Evolutionary conservation across 1,139 yeast genomes (phyloP), one percentile per base, ranked within the genome.

Genomic region (Saccharomyces hybrid): DNA sequence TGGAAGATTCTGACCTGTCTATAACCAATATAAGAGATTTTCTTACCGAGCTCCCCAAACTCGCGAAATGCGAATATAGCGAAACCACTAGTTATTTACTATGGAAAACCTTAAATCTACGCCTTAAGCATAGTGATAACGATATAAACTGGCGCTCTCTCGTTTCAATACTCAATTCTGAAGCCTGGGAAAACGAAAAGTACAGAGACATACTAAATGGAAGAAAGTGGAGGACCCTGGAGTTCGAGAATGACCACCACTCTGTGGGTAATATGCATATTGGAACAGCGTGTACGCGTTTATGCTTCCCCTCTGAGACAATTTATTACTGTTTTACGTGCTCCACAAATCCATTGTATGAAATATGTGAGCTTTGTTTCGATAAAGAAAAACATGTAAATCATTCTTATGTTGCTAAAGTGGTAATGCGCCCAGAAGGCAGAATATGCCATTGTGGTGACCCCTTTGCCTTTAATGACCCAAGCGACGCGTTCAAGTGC

Each of bases 391-490:
- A 78, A 55, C 99, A 93, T 70, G 68, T 70, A 34, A 95, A 83
- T 51, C 99, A 93, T 68, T 81, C 83, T 48, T 86, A 88, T 13
- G 83, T 85, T 53, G 81, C 87, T 14, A 79, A 84, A 46, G 83
- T 89, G 13, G 84, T 91, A 53, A 84, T 81, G 55, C 74, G 93
- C 52, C 96, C 89, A 57, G 86, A 84, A 60, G 96, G 97, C 3
- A 97, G 97, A 0, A 90, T 90, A 5, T 93, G 98, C 68, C 97
- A 93, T 68, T 93, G 98, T 72, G 97, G 98, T 1, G 97, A 93
- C 66, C 77, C 80, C 0, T 88, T 85, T 58, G 95, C 96, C 3
- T 64, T 65, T 42, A 63, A 58, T 48, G 56, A 60, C 28, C 58
- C 64, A 13, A 50, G 51, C 7, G 47, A 52, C 34, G 64, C 66